Conservation (phyloP, 139 green algal genomes). For the Picochlorum sp. region DNA sequence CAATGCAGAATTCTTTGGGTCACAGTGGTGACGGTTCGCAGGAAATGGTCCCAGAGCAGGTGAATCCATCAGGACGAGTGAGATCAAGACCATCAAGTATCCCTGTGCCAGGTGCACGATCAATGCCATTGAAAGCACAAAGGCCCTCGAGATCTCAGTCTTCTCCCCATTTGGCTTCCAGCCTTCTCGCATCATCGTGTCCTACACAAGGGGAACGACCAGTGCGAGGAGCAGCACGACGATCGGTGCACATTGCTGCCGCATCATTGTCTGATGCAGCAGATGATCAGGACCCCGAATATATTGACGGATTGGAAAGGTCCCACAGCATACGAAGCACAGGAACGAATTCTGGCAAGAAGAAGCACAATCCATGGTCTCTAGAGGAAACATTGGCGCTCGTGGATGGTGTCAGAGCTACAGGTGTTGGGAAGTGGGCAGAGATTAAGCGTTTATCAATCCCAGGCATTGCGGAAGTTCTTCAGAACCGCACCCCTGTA, state of each 20-base stretch:
- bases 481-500: slow-evolving; percentile 18
- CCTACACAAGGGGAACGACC: not conserved
- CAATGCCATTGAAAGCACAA: not conserved
- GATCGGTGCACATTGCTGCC: slow-evolving; percentile 8
- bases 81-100: not conserved
- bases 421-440: slow-evolving; percentile 62
- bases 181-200: not conserved
- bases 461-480: slow-evolving; percentile 15
- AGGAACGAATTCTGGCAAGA: slow-evolving; percentile 19
- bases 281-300: not conserved
- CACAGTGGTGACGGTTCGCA: not conserved
- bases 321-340: not conserved
- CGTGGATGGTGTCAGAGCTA: slow-evolving; percentile 56
- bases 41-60: not conserved
- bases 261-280: slow-evolving; percentile 1
- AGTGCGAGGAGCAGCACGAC: slow-evolving; percentile 8
- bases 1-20: not conserved
- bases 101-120: not conserved
- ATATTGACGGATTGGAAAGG: not conserved
- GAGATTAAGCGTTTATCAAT: slow-evolving; percentile 42
- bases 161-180: slow-evolving; percentile 5
- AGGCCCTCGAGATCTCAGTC: not conserved
- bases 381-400: slow-evolving; percentile 61
- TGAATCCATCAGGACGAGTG: not conserved
- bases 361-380: slow-evolving; percentile 57